Evolutionary conservation across 768 basidiomycete species (phyloP), one percentile per base, ranked within the genome.

Genomic region (Tylopilus plumbeoviolaceoides): DNA sequence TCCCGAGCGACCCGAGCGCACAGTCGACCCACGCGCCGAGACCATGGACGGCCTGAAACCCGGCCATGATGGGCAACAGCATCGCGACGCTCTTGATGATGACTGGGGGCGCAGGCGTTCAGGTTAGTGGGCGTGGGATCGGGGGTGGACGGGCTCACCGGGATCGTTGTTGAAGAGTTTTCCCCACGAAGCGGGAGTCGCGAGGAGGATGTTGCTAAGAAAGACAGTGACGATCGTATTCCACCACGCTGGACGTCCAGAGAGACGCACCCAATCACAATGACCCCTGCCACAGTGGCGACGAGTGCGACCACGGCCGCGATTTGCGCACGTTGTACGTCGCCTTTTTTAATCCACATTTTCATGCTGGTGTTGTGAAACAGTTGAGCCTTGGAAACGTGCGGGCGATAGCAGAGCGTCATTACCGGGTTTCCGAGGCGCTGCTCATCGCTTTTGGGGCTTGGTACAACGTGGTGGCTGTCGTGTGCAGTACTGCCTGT

Each of bases 91-190:
- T 53, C 44, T 61, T 48, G 3, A 84, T 56, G 8, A 56, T 39
- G 44, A 81, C 75, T 51, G 76, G 74, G 20, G n/a, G n/a, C 36
- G n/a, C 17, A 47, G 7, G 15, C 28, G 23, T 25, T 20, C 31
- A 8, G 28, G 33, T 38, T 0, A 3, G n/a, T 1, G 6, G n/a
- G 36, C n/a, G 1, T n/a, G 7, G 38, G 38, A 38, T 15, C n/a
- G 38, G 23, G 15, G 20, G 0, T 38, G 17, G 14, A 3, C 42
- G 39, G 23, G 65, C 70, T 45, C 54, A 73, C 70, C 54, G 1
- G 71, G 70, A 61, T 85, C 83, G 42, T 74, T 72, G 58, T 84
- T 85, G 73, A 87, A 87, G 17, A 87, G 57, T 48, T 73, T 69
- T 10, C 75, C 85, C 80, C 81, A 85, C 7, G 71, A 68, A 36